Percentiles rank a stretch among this genome's conserved stretches.
Conservation (phyloP, 2,329 filamentous ascomycete genomes). For the Talaromyces marneffei region DNA sequence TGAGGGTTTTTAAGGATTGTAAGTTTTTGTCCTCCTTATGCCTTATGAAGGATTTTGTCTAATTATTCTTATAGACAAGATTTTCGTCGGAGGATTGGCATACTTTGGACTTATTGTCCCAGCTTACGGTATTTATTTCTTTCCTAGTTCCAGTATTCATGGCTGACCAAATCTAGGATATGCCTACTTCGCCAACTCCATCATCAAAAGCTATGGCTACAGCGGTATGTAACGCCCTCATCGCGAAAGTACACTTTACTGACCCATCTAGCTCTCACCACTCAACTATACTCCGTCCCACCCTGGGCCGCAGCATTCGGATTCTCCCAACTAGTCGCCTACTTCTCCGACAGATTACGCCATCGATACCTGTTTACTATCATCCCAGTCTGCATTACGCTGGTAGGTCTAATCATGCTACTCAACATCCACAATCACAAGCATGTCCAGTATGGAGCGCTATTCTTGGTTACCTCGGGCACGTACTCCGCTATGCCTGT, state of each 20-base stretch:
- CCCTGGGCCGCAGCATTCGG: conserved; percentile 68
- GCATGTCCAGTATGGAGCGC: conserved; percentile 65
- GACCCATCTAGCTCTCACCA: conserved; percentile 38
- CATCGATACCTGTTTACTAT: conserved; percentile 73
- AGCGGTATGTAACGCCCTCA: conserved; percentile 26
- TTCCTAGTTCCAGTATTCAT: background rate
- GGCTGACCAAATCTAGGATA: conserved; percentile 42
- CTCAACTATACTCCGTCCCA: conserved; percentile 48
- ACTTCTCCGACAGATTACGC: conserved; percentile 61
- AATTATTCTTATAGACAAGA: conserved; percentile 43
- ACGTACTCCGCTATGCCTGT: conserved; percentile 83
- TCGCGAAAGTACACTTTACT: background rate
- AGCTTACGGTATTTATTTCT: conserved; percentile 53
- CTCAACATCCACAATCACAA: conserved; percentile 63
- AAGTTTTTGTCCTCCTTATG: conserved; percentile 17
- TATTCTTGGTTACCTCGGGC: conserved; percentile 73
- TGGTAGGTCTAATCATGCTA: conserved; percentile 71
- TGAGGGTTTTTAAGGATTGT: conserved; percentile 63
- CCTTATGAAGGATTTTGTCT: background rate
- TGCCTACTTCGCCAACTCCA: conserved; percentile 69
- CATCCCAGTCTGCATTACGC: conserved; percentile 60
- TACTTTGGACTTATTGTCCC: conserved; percentile 75
- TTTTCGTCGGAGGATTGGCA: conserved; percentile 71
- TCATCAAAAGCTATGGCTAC: conserved; percentile 64
- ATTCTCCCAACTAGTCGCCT: conserved; percentile 71